Evolutionary conservation across 2,329 filamentous ascomycete species (phyloP).

Genomic region (Scortechinia acanthostroma): DNA sequence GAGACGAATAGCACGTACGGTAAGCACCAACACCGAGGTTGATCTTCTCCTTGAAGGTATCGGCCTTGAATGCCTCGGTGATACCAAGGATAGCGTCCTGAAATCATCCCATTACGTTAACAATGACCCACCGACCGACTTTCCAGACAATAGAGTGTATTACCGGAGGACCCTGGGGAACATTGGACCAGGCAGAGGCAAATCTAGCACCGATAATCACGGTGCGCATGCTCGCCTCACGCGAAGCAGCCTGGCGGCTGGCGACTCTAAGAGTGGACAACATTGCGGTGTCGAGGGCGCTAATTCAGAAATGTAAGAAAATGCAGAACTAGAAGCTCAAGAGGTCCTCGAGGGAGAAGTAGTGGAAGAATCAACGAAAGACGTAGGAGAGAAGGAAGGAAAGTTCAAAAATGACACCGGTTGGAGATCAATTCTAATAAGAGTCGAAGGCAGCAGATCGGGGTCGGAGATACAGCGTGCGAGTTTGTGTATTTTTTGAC

Average conservation of each 20-base stretch:
- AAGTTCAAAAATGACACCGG: too few species aligned
- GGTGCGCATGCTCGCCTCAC: constrained; percentile 25
- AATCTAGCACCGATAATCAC: constrained; percentile 39
- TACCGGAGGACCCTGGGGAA: constrained; percentile 90
- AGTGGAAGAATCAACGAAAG: too few species aligned
- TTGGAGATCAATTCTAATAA: too few species aligned
- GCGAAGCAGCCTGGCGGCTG: constrained; percentile 26
- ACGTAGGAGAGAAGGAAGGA: too few species aligned
- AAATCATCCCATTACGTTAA: constrained; percentile 3
- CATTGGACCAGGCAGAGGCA: constrained; percentile 81
- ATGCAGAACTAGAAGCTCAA: too few species aligned
- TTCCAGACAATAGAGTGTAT: constrained; percentile 13
- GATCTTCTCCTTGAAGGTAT: constrained; percentile 89
- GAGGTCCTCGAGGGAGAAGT: too few species aligned
- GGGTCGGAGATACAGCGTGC: too few species aligned
- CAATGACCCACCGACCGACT: too few species aligned
- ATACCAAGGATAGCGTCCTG: constrained; percentile 47
- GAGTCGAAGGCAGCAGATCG: too few species aligned
- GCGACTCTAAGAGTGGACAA: constrained; percentile 33
- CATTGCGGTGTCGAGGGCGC: constrained; percentile 19
- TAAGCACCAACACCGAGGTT: constrained; percentile 97
- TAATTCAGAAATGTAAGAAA: too few species aligned
- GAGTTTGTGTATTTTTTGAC: too few species aligned
- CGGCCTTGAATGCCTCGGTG: constrained; percentile 98
- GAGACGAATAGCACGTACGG: constrained; percentile 38